Conservation (phyloP, 2,329 filamentous ascomycete genomes). For the Fusarium solani-melongenae region DNA sequence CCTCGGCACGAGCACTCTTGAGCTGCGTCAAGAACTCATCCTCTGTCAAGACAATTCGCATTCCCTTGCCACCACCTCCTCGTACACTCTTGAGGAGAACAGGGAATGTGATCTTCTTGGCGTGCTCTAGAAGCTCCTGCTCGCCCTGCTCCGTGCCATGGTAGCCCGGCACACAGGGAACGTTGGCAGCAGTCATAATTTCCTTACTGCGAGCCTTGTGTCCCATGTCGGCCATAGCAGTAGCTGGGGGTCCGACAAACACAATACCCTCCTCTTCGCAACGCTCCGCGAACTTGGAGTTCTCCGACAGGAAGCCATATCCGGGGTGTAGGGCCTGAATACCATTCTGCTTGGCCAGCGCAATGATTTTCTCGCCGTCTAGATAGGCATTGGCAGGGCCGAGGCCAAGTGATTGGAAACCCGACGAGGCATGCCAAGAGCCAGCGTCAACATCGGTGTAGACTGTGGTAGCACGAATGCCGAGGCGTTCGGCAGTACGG, state of each 20-base stretch:
- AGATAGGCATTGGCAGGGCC: constrained; percentile 88
- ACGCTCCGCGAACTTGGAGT: constrained; percentile 87
- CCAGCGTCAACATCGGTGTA: constrained; percentile 92
- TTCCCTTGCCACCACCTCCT: constrained; percentile 86
- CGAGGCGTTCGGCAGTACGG: constrained; percentile 85
- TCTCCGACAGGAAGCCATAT: constrained; percentile 96
- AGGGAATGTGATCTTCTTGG: constrained; percentile 75
- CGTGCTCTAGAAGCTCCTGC: constrained; percentile 71
- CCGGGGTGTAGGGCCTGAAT: constrained; percentile 95
- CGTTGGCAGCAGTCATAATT: constrained; percentile 95
- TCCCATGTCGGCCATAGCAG: constrained; percentile 89
- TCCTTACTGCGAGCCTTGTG: constrained; percentile 94
- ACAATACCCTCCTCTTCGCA: constrained; percentile 91
- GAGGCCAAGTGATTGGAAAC: constrained; percentile 85
- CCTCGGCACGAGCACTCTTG: constrained; percentile 78
- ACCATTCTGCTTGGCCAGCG: constrained; percentile 84
- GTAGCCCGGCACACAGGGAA: constrained; percentile 96
- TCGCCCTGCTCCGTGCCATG: constrained; percentile 86
- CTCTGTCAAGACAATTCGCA: constrained; percentile 77
- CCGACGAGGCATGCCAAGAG: constrained; percentile 88
- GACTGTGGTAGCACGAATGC: constrained; percentile 91
- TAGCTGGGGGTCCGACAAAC: constrained; percentile 91
- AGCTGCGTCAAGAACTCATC: constrained; percentile 78
- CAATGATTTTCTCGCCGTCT: constrained; percentile 92
- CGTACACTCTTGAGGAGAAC: constrained; percentile 84